phyloP scores from a whole-genome alignment of 768 basidiomycete genomes.

The Hygrophorus pudorinus region DNA sequence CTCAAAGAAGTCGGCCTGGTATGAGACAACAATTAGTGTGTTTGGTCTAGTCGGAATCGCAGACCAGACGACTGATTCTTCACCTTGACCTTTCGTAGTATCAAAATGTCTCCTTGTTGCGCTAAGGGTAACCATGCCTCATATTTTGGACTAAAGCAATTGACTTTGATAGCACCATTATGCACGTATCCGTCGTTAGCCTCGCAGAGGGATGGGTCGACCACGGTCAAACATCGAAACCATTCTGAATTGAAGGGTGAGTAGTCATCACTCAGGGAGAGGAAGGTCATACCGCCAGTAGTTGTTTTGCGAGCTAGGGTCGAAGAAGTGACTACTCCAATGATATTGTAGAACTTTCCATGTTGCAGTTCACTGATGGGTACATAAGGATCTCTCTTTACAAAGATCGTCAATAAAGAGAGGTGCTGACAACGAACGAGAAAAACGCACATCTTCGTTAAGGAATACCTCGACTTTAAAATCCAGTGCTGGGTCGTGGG shows the following conservation, averaged over 20 bases:
- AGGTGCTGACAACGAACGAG: background rate
- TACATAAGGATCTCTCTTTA: background rate
- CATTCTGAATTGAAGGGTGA: conserved; percentile 28
- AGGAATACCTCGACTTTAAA: background rate
- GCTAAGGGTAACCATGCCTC: conserved; percentile 42
- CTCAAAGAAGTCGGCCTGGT: background rate
- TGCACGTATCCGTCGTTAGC: conserved; percentile 16
- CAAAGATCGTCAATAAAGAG: background rate
- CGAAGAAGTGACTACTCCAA: conserved; percentile 5
- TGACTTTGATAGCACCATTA: conserved; percentile 25
- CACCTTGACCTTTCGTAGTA: conserved; percentile 44
- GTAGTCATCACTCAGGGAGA: background rate
- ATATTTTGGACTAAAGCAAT: conserved; percentile 42
- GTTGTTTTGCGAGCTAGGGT: background rate
- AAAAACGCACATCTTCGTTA: background rate
- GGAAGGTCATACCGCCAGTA: conserved; percentile 2
- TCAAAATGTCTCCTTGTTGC: conserved; percentile 37
- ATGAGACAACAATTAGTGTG: background rate
- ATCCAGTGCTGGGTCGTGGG: background rate
- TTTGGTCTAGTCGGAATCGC: background rate
- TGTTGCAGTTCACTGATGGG: background rate
- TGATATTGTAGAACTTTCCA: conserved; percentile 4
- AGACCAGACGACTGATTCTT: background rate
- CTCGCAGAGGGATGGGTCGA: conserved; percentile 38
- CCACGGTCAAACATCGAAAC: conserved; percentile 31